Evolutionary conservation across 768 basidiomycete genomes (phyloP).

Genomic region (Calocybe indica): DNA sequence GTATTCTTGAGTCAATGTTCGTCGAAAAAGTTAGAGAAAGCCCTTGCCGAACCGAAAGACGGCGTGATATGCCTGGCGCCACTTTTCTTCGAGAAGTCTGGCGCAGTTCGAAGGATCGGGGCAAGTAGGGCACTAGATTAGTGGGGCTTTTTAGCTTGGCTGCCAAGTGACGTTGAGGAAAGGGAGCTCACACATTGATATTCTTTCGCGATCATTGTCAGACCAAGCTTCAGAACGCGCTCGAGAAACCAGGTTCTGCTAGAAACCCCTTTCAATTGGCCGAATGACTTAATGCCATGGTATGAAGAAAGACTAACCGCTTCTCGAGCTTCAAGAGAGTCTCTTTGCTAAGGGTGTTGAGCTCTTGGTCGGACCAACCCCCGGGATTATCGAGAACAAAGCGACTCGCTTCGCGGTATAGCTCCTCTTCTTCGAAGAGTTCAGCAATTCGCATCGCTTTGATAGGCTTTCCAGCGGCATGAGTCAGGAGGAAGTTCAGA

Average conservation of each 20-base stretch:
- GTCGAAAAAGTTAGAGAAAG: not conserved
- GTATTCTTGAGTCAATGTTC: not conserved
- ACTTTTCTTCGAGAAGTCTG: constrained; percentile 85
- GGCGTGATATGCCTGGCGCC: constrained; percentile 82
- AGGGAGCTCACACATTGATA: constrained; percentile 78
- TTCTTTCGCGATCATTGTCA: constrained; percentile 85
- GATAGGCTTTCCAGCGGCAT: constrained; percentile 89
- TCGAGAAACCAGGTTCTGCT: constrained; percentile 96
- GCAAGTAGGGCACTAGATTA: constrained; percentile 68
- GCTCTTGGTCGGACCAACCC: constrained; percentile 74
- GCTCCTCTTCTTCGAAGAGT: constrained; percentile 82
- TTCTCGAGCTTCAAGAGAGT: constrained; percentile 89
- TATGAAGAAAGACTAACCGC: constrained; percentile 39
- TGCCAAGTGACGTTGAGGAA: not conserved
- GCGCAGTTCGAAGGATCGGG: constrained; percentile 79
- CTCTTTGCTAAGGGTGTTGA: constrained; percentile 74
- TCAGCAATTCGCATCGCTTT: constrained; percentile 92
- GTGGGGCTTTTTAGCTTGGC: not conserved
- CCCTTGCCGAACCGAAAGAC: constrained; percentile 77
- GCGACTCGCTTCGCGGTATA: constrained; percentile 85
- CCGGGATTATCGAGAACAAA: constrained; percentile 92
- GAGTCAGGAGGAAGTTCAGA: constrained; percentile 82
- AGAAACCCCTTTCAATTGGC: not conserved
- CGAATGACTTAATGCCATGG: not conserved
- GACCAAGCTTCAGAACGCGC: constrained; percentile 84